phyloP scores from a whole-genome alignment of 768 basidiomycete genomes.

The Daedaleopsis sinensis region DNA sequence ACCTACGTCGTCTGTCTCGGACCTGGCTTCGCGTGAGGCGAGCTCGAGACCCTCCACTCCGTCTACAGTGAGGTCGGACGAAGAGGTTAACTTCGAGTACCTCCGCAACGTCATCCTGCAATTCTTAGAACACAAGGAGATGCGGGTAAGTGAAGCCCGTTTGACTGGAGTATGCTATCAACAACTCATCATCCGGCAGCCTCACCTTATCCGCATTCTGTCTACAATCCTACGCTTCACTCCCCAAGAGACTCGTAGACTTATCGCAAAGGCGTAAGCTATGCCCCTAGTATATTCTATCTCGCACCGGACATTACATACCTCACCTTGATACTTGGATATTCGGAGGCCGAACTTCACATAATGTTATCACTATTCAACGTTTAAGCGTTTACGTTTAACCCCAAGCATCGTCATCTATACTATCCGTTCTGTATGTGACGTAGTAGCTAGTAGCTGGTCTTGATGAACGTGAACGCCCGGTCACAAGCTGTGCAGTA shows the following conservation, averaged over 20 bases:
- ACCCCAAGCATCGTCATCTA: too few relatives aligned
- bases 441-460: too few relatives aligned
- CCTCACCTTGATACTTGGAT: neutral
- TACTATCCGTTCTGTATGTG: too few relatives aligned
- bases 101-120: slow-evolving; percentile 94
- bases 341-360: neutral
- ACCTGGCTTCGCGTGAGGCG: slow-evolving; percentile 37
- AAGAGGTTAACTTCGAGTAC: slow-evolving; percentile 96
- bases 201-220: slow-evolving; percentile 87
- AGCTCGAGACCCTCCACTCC: slow-evolving; percentile 35
- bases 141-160: slow-evolving; percentile 72
- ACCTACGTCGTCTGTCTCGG: slow-evolving; percentile 45
- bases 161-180: slow-evolving; percentile 7
- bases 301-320: neutral
- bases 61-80: slow-evolving; percentile 57
- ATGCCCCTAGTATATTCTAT: neutral
- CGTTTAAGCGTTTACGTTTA: too few relatives aligned
- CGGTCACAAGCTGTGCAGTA: neutral
- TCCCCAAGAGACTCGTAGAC: slow-evolving; percentile 87
- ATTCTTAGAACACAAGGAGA: slow-evolving; percentile 97
- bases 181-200: slow-evolving; percentile 43
- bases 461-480: too few relatives aligned
- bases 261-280: slow-evolving; percentile 79
- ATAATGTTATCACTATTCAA: too few relatives aligned
- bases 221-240: slow-evolving; percentile 94